Percentiles rank a stretch among this genome's conserved stretches.
Evolutionary conservation across 129 eudicot genomes (phyloP).

Genomic region (Tagetes patula): DNA sequence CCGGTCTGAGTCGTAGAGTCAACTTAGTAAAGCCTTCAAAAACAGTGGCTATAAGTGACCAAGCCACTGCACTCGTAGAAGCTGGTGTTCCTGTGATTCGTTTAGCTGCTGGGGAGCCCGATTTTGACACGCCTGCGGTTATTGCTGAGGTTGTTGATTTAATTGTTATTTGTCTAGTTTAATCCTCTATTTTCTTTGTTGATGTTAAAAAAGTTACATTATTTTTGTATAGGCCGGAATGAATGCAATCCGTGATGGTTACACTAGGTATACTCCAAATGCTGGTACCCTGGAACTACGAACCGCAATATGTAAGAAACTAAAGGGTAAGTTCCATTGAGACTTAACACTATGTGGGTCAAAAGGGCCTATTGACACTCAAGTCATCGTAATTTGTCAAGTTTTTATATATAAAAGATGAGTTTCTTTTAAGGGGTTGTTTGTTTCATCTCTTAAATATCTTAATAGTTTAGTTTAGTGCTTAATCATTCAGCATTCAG

Average conservation of each 20-base stretch:
- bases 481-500: no score
- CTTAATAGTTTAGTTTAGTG: no score
- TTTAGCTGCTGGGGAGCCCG: slow-evolving; percentile 95
- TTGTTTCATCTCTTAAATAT: no score
- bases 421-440: no score
- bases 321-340: slow-evolving; percentile 55
- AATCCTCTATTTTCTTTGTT: slow-evolving; percentile 5
- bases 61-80: slow-evolving; percentile 90
- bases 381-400: no score
- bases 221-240: slow-evolving; percentile 63
- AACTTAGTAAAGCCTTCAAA: slow-evolving; percentile 88
- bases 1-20: slow-evolving; percentile 79
- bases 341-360: no score
- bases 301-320: slow-evolving; percentile 77
- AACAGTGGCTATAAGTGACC: slow-evolving; percentile 85
- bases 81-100: slow-evolving; percentile 96
- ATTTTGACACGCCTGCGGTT: slow-evolving; percentile 84
- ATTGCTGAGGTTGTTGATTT: slow-evolving; percentile 65
- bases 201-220: not conserved
- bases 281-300: slow-evolving; percentile 91
- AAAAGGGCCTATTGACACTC: no score
- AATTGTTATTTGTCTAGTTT: not conserved
- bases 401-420: no score
- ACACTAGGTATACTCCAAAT: slow-evolving; percentile 93
- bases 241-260: slow-evolving; percentile 87